Evolutionary conservation across 2,329 filamentous ascomycete genomes (phyloP), one percentile per base, ranked within the genome.

Genomic region (Pyrenophora teres): DNA sequence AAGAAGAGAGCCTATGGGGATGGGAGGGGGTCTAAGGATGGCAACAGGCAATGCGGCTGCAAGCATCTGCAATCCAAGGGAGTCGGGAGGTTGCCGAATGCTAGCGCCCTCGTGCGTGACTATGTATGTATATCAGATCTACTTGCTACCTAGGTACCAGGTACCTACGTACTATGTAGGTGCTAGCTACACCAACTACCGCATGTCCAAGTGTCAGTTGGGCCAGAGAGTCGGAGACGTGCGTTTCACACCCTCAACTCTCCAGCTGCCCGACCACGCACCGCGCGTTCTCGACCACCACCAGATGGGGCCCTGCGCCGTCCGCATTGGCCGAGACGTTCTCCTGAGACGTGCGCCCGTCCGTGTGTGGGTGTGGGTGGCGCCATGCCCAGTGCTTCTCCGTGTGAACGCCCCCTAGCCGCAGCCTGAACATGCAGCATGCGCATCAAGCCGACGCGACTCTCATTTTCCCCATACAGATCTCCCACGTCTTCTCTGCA

Each of bases 291-390:
- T 25, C 23, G 23, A 25, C 23, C 23, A 19, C 19, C 3, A 3
- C 19, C 19, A n/a, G n/a, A 23, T 23, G 21, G 21, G 21, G 21
- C 21, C 25, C 25, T 27, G 25, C 25, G 9, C 8, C 25, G 25
- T 37, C 32, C 32, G 54, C 54, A 54, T 65, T 60, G 61, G 52
- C 47, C 30, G 47, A 39, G 39, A 59, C 31, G 43, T 57, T 62
- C 65, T 63, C 63, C 63, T 68, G 63, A 68, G 62, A 67, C 64
- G 59, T 57, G 57, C 52, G 49, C 46, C 23, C 35, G 55, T 48
- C 55, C 52, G 50, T 57, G 43, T 48, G 23, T 19, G 19, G 3
- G 19, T 19, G 46, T 47, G n/a, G 30, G 51, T 56, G 52, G 55
- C 57, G 52, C 55, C 39, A 37, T 37, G 38, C 32, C 23, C 38